A percentile compares a stretch with the other conserved stretches of the same genome.
phyloP scores from a whole-genome alignment of 2,329 filamentous ascomycete species.

The Diaporthe citrichinensis region DNA sequence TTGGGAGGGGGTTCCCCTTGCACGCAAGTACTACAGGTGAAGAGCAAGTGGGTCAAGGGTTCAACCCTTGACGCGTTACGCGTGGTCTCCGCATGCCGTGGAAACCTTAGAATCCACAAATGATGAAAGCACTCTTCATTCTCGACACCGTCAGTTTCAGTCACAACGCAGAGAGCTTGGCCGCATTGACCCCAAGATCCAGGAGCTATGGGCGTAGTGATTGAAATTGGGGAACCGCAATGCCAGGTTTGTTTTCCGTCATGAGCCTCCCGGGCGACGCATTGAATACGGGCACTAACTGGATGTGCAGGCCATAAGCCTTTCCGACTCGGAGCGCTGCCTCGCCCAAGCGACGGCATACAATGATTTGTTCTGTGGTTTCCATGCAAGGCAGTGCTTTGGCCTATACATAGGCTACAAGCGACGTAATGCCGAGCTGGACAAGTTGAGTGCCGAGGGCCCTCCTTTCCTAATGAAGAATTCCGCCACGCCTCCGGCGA shows the following conservation, averaged over 20 bases:
- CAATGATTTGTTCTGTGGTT: slow-evolving; percentile 58
- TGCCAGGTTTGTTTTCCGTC: not conserved
- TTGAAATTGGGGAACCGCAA: slow-evolving; percentile 11
- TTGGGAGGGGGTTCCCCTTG: no score
- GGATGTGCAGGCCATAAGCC: slow-evolving; percentile 48
- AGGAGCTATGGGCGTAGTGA: not conserved
- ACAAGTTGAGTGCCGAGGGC: slow-evolving; percentile 51
- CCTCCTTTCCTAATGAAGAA: slow-evolving; percentile 54
- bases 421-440: slow-evolving; percentile 59
- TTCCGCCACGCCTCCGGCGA: slow-evolving; percentile 53
- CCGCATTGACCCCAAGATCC: not conserved
- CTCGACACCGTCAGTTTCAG: not conserved
- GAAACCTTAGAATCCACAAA: not conserved
- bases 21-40: no score
- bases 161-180: not conserved
- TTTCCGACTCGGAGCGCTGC: slow-evolving; percentile 54
- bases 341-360: slow-evolving; percentile 53
- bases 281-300: not conserved
- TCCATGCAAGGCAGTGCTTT: slow-evolving; percentile 58
- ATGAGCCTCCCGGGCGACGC: not conserved
- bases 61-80: not conserved
- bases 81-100: not conserved
- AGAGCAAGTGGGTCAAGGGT: not conserved
- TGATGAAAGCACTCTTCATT: not conserved
- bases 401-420: slow-evolving; percentile 65